phyloP scores from a whole-genome alignment of 192 early-diverging fungal genomes.

The Rhizophagus prolifer region DNA sequence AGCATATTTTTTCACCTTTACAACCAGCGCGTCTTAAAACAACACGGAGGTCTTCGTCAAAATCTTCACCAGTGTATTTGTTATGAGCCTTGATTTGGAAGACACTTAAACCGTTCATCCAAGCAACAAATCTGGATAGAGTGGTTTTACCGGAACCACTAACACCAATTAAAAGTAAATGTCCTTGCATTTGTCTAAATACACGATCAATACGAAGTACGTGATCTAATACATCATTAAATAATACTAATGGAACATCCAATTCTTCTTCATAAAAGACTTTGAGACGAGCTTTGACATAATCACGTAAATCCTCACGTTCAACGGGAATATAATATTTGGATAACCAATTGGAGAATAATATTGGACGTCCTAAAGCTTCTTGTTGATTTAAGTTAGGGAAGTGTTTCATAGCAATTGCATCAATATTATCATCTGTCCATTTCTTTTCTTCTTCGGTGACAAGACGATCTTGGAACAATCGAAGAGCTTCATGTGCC shows the following conservation, averaged over 20 bases:
- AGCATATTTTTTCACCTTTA: constrained; percentile 89
- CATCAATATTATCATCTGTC: constrained; percentile 88
- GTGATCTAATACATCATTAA: constrained; percentile 98
- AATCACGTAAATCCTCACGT: constrained; percentile 87
- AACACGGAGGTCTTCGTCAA: constrained; percentile 94
- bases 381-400: constrained; percentile 69
- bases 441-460: constrained; percentile 82
- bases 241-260: constrained; percentile 93
- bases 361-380: constrained; percentile 83
- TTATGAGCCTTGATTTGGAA: constrained; percentile 99
- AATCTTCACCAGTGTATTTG: constrained; percentile 93
- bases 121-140: constrained; percentile 97
- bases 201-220: constrained; percentile 98
- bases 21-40: constrained; percentile 91
- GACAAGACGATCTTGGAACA: constrained; percentile 99
- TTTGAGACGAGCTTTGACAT: constrained; percentile 89
- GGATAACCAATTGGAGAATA: constrained; percentile 98
- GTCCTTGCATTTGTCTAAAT: constrained; percentile 96
- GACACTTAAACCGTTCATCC: constrained; percentile 98
- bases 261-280: constrained; percentile 99
- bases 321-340: constrained; percentile 90
- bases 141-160: constrained; percentile 98
- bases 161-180: constrained; percentile 96
- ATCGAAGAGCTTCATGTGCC: constrained; percentile 96
- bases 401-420: constrained; percentile 84